These are phyloP conservation scores for Penicillium cosmopolitanum DNA, from an alignment of 495 filamentous ascomycete species.

Conservation along the genomic window DNA sequence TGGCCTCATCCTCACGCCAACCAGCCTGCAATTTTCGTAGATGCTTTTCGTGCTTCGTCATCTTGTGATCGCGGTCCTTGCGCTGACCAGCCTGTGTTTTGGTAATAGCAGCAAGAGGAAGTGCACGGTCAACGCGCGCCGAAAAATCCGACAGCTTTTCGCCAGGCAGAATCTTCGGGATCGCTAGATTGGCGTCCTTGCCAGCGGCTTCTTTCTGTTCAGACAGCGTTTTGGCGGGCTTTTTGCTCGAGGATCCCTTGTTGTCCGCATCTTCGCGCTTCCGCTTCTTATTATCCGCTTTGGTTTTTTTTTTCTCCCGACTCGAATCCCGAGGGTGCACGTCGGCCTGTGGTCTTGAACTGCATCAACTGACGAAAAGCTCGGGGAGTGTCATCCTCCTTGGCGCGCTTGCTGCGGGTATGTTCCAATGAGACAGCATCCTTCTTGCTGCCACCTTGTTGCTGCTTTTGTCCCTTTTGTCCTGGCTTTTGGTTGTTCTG, in stretches of 20 bases:
- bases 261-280: slow-evolving; percentile 33
- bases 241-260: slow-evolving; percentile 25
- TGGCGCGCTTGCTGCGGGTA: slow-evolving; percentile 46
- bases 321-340: slow-evolving; percentile 67
- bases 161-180: slow-evolving; percentile 75
- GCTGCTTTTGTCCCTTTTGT: slow-evolving; percentile 21
- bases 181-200: slow-evolving; percentile 26
- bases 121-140: slow-evolving; percentile 80
- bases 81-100: slow-evolving; percentile 34
- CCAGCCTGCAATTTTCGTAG: slow-evolving; percentile 79
- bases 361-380: slow-evolving; percentile 85
- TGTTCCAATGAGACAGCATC: slow-evolving; percentile 15
- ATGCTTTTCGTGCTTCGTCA: slow-evolving; percentile 80
- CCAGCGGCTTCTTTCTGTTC: slow-evolving; percentile 18
- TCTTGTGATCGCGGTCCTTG: slow-evolving; percentile 58
- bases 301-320: slow-evolving; percentile 52
- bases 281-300: slow-evolving; percentile 53
- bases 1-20: slow-evolving; percentile 78
- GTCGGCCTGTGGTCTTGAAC: slow-evolving; percentile 56
- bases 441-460: slow-evolving; percentile 24
- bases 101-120: slow-evolving; percentile 72
- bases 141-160: slow-evolving; percentile 83
- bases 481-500: slow-evolving; percentile 24
- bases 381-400: slow-evolving; percentile 78
- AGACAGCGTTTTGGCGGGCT: slow-evolving; percentile 11